Evolutionary conservation across 148 eudicot species (phyloP).

Genomic region (Dysphania ambrosioides): DNA sequence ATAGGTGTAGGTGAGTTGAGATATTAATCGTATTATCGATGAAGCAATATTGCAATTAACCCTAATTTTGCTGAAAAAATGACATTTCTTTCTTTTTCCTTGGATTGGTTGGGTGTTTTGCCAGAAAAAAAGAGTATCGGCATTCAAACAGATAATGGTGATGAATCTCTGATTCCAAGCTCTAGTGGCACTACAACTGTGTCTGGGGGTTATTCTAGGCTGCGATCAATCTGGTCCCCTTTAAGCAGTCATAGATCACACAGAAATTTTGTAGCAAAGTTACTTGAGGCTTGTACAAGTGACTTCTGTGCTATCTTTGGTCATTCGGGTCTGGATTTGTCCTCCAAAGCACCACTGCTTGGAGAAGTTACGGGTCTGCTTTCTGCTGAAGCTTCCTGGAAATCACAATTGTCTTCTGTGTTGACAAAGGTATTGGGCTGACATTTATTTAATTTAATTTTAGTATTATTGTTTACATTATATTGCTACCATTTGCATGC

Average conservation of each 20-base stretch:
- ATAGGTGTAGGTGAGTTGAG: slow-evolving; percentile 37
- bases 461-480: not conserved
- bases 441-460: not conserved
- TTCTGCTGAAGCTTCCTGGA: slow-evolving; percentile 51
- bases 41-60: no score
- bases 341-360: slow-evolving; percentile 28
- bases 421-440: slow-evolving; percentile 53
- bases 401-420: slow-evolving; percentile 49
- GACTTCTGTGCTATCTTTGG: slow-evolving; percentile 69
- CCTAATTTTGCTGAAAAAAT: not conserved
- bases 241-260: slow-evolving; percentile 33
- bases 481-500: slow-evolving; percentile 6
- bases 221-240: slow-evolving; percentile 54
- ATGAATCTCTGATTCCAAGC: slow-evolving; percentile 33
- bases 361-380: slow-evolving; percentile 21
- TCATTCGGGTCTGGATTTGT: slow-evolving; percentile 32
- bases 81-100: slow-evolving; percentile 11
- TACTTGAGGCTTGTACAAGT: slow-evolving; percentile 59
- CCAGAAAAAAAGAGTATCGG: slow-evolving; percentile 53
- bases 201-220: slow-evolving; percentile 23
- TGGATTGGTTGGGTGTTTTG: slow-evolving; percentile 20
- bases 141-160: slow-evolving; percentile 62
- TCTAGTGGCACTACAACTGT: slow-evolving; percentile 27
- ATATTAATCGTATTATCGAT: no score
- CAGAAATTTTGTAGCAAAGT: slow-evolving; percentile 49